Evolutionary conservation across 371 early-diverging fungal species (phyloP), one percentile per base, ranked within the genome.

Genomic region (Rhizopus microsporus): DNA sequence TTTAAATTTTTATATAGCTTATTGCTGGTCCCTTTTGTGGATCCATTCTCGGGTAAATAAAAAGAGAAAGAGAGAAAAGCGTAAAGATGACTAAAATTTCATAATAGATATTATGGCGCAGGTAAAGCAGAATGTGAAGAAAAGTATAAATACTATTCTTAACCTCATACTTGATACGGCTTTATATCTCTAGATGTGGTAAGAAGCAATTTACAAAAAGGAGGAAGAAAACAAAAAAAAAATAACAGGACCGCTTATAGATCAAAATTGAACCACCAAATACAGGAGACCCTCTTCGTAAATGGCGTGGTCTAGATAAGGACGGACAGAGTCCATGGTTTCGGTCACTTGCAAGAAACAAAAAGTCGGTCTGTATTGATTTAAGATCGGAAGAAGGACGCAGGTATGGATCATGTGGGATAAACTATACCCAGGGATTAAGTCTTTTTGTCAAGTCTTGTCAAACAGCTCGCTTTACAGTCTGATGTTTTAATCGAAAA

Each of bases 1-100:
- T 0, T 4, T 54, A 13, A 31, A 3, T 13, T 4, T 44, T 45
- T 17, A 7, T 13, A 44, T 63, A 82, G 78, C 63, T 82, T 17
- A 69, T 82, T 49, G 83, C 83, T 8, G 83, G 83, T 7, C 83
- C 83, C 5, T 82, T 78, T 57, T 77, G 78, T 55, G 83, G 77
- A 17, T 77, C 78, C 3, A 76, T 82, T 48, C 63, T 81, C 7
- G 81, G 81, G 76, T 79, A 68, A 69, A 40, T 23, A 31, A 29
- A 33, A 7, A 23, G 7, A 39, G 4, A 4, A 1, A 13, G 17
- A 45, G 17, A 29, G 17, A 34, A 30, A 35, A 47, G 35, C n/a
- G n/a, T n/a, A 10, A 1, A 51, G 37, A 49, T 46, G 10, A 50
- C 55, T 43, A 34, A 13, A 12, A 17, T 30, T 30, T 51, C 32